Conservation (phyloP, 2,329 filamentous ascomycete genomes). For the Ophiostoma angusticollis region DNA sequence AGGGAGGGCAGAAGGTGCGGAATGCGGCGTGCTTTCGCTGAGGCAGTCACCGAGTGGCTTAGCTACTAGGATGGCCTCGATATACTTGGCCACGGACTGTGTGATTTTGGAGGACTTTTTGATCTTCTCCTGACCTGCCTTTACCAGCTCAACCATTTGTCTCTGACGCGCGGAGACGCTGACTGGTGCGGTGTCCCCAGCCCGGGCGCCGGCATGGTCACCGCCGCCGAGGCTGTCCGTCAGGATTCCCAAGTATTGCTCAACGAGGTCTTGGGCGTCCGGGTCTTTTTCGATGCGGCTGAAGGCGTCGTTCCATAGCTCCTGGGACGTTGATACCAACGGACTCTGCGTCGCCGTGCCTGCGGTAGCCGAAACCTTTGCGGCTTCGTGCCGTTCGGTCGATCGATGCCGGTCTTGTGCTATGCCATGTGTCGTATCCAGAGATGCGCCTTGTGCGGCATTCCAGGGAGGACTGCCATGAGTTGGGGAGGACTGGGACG, state of each 20-base stretch:
- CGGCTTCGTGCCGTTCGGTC: too few relatives aligned
- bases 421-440: too few relatives aligned
- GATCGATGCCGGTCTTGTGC: too few relatives aligned
- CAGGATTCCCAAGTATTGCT: background rate
- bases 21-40: slow-evolving; percentile 19
- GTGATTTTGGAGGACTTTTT: slow-evolving; percentile 17
- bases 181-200: background rate
- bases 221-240: background rate
- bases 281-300: background rate
- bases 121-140: slow-evolving; percentile 19
- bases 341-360: too few relatives aligned
- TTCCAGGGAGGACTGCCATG: too few relatives aligned
- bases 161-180: background rate
- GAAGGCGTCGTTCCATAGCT: slow-evolving; percentile 2
- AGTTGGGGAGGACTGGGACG: too few relatives aligned
- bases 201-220: background rate
- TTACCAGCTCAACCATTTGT: slow-evolving; percentile 21
- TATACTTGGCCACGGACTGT: slow-evolving; percentile 14
- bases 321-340: background rate
- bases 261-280: background rate
- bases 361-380: too few relatives aligned
- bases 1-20: slow-evolving; percentile 20
- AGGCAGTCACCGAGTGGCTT: slow-evolving; percentile 18
- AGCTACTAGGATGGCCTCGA: slow-evolving; percentile 15
- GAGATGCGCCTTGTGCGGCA: too few relatives aligned